Base-by-base conservation (phyloP, 1,139 yeast species). In the Candida labiduridarum region DNA sequence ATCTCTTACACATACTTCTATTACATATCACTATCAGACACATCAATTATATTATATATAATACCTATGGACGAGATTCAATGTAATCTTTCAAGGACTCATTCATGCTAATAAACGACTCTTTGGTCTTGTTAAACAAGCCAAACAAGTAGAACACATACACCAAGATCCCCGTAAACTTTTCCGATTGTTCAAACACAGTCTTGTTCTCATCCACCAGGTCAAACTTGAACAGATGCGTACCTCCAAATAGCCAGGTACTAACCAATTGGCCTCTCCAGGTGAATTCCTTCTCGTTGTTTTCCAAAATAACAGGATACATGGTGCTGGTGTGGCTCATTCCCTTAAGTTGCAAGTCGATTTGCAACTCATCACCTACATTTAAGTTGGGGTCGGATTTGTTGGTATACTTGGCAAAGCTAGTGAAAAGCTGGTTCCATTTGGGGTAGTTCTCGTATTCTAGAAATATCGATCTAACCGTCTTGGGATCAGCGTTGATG, bases 401-500 rank as follows among this genome's bases (percentile, higher is more conserved):
- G 47, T 54, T 49, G n/a, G 57, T 52, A 19, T 49, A 51, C 35
- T 54, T 55, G 38, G 49, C 49, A 14, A 58, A 48, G n/a, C 48
- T 48, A 4, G 46, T 48, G 41, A 59, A 48, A 25, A 59, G 52
- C 14, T 62, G 62, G 43, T 59, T 56, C 61, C 62, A 59, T 11
- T 48, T 44, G 30, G 44, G 36, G 31, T 57, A 58, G 18, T 49
- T 45, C n/a, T 50, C 36, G 38, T 52, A 56, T 16, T 57, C 50
- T 14, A 57, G 51, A 39, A 58, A 51, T 14, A 46, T 39, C 6
- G 50, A 41, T 25, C 53, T 47, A 6, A 59, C 61, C 34, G 49
- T 41, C 25, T 46, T 54, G 12, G 56, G 54, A 15, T 51, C 45
- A 3, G 61, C 54, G 49, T 59, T 52, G 35, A 59, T 59, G 11